A percentile compares a stretch with the other conserved stretches of the same genome.
Conservation (phyloP, 768 basidiomycete species). For the Mycena belliarum region DNA sequence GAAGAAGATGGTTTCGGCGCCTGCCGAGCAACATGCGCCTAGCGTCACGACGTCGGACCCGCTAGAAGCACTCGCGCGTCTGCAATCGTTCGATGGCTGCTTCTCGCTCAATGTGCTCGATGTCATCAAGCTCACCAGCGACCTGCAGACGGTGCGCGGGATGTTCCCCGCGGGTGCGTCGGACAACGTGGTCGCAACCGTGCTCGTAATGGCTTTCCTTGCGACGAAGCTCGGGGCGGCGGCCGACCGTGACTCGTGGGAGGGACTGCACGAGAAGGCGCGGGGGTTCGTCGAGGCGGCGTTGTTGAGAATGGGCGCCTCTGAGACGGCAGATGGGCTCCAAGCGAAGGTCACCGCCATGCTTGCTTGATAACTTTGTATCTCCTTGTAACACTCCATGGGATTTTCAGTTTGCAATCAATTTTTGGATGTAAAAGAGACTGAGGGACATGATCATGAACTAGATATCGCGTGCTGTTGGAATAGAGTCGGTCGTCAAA, state of each 20-base stretch:
- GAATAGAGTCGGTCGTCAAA: too few species aligned
- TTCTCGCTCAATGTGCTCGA: slow-evolving; percentile 10
- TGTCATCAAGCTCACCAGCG: slow-evolving; percentile 3
- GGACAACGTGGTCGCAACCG: slow-evolving; percentile 9
- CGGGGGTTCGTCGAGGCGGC: slow-evolving; percentile 5
- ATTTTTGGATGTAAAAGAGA: too few species aligned
- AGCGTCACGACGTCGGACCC: slow-evolving; percentile 2
- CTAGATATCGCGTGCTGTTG: too few species aligned
- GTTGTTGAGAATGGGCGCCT: background rate
- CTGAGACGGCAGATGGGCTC: slow-evolving; percentile 4
- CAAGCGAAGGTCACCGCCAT: slow-evolving; percentile 2
- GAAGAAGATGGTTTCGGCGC: too few species aligned
- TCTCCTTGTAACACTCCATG: too few species aligned
- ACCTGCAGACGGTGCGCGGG: background rate
- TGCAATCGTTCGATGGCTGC: slow-evolving; percentile 20
- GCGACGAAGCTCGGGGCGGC: background rate
- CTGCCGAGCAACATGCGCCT: too few species aligned
- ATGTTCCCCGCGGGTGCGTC: background rate
- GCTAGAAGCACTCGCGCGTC: slow-evolving; percentile 18
- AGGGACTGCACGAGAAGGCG: slow-evolving; percentile 17
- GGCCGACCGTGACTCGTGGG: slow-evolving; percentile 16
- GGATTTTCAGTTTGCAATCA: too few species aligned
- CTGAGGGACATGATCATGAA: too few species aligned
- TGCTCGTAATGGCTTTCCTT: slow-evolving; percentile 18
- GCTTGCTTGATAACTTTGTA: slow-evolving; percentile 11